These are phyloP conservation scores for Entamoeba moshkovskii DNA, from an alignment of 208 protist genomes.

Conservation along the genomic window DNA sequence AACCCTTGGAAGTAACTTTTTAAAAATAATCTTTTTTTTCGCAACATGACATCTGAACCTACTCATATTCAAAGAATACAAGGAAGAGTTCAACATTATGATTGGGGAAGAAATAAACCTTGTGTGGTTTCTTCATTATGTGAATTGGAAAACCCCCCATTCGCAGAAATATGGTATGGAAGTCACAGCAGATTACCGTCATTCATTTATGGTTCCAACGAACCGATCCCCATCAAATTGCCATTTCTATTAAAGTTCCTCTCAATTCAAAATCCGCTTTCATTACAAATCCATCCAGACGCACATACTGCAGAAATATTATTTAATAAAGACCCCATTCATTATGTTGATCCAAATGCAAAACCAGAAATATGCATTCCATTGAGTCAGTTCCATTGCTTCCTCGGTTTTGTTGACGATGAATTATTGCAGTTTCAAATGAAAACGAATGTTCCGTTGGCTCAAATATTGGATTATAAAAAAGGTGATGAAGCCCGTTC, in stretches of 20 bases:
- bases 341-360: constrained; percentile 22
- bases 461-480: background rate
- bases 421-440: background rate
- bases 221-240: background rate
- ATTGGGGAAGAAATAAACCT: background rate
- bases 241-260: constrained; percentile 30
- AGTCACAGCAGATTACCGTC: background rate
- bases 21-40: background rate
- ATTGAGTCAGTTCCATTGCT: background rate
- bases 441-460: background rate
- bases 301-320: constrained; percentile 5
- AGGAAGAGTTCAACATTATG: constrained; percentile 2
- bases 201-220: background rate
- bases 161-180: constrained; percentile 8
- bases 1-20: background rate
- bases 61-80: background rate
- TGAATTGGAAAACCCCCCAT: background rate
- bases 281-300: constrained; percentile 26
- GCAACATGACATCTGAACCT: background rate
- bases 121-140: background rate
- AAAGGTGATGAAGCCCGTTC: background rate
- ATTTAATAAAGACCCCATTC: background rate
- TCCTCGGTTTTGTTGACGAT: constrained; percentile 7
- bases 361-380: constrained; percentile 29
- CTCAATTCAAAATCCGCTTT: constrained; percentile 17